Evolutionary conservation across 2,329 filamentous ascomycete genomes (phyloP), one percentile per base, ranked within the genome.

Genomic region (Fusarium duplospermum): DNA sequence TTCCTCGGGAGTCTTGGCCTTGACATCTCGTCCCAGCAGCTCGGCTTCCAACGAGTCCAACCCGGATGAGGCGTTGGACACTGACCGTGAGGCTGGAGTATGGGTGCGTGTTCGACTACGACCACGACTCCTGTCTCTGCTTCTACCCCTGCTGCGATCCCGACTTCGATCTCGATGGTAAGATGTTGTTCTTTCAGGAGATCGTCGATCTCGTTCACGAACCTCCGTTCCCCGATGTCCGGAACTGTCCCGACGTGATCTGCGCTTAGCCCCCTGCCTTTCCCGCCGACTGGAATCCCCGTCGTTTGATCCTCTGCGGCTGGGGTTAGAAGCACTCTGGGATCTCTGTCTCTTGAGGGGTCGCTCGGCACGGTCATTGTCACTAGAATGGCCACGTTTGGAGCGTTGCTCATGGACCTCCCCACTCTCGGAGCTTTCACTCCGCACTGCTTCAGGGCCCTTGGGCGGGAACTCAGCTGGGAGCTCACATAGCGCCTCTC

Each of bases 21-120:
- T 83, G 7, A 71, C 68, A 14, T 82, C 76, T 13, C 80, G 77
- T 36, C 83, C 83, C 1, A 84, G 72, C 2, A 84, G 79, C 62
- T 84, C 83, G 3, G 82, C 82, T 68, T 84, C 83, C 11, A 84
- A 69, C 8, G 81, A 84, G 65, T 83, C 82, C 47, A 84, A 71
- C 9, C 83, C 82, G 11, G 83, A 84, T 2, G 81, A 82, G 36
- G 78, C 78, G 58, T 73, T 78, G 20, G 80, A 80, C 18, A 79
- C 73, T 6, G 79, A 81, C 31, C 79, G 72, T 6, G 81, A 82
- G 18, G 71, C 75, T 27, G 74, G 74, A 7, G 81, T 80, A 59
- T 72, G 76, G 36, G 56, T 66, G 59, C 65, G 65, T 40, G 61
- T 61, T 10, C 59, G 67, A 29, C 54, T 61, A n/a, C 67, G 66